Evolutionary conservation across 257 asterid genomes (phyloP).

Genomic region (Penstemon davidsonii): DNA sequence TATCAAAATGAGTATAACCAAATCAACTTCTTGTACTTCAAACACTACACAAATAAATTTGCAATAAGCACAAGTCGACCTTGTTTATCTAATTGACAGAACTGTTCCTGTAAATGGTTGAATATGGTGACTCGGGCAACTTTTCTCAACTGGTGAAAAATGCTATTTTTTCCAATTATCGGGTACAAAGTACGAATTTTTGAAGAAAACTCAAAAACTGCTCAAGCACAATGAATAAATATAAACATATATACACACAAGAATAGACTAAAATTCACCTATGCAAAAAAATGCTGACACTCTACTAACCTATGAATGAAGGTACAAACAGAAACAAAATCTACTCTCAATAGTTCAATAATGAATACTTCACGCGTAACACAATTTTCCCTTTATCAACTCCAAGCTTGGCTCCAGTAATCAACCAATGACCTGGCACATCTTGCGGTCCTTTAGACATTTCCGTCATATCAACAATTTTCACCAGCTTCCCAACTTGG

Average conservation of each 20-base stretch:
- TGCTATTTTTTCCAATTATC: no score
- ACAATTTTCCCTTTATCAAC: conserved; percentile 88
- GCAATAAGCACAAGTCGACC: neutral
- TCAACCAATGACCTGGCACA: conserved; percentile 95
- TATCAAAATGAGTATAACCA: neutral
- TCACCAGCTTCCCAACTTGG: conserved; percentile 68
- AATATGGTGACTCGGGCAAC: no score
- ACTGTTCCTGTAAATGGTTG: no score
- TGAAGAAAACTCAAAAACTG: neutral
- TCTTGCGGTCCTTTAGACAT: conserved; percentile 99
- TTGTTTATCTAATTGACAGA: no score
- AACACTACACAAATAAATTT: neutral
- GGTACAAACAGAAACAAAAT: conserved; percentile 19
- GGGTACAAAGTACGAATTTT: neutral
- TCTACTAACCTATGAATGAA: conserved; percentile 32
- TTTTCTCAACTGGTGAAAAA: no score
- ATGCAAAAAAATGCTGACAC: conserved; percentile 35
- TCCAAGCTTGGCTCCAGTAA: conserved; percentile 99
- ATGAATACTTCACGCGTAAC: conserved; percentile 82
- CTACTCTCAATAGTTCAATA: conserved; percentile 76
- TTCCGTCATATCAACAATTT: conserved; percentile 88
- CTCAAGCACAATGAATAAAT: conserved; percentile 38
- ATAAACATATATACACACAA: conserved; percentile 46
- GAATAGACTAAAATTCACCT: conserved; percentile 35
- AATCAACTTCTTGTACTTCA: neutral